phyloP scores from a whole-genome alignment of 116 monocot genomes.

The Zostera marina region DNA sequence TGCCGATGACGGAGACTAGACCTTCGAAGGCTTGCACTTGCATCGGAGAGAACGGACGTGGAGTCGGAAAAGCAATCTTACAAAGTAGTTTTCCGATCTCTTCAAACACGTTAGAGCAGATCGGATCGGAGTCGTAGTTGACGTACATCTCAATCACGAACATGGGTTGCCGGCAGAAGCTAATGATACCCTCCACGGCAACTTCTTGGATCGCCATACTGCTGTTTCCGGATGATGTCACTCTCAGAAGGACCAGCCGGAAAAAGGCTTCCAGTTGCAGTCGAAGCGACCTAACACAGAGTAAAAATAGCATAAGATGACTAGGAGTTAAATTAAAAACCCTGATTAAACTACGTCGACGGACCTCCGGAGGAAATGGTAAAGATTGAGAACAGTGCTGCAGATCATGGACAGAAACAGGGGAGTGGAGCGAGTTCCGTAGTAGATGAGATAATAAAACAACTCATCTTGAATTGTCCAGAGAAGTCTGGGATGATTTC shows the following conservation, averaged over 20 bases:
- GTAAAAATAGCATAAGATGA: too few species aligned
- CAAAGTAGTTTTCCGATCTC: conserved; percentile 59
- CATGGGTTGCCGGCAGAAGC: conserved; percentile 60
- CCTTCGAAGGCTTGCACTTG: conserved; percentile 79
- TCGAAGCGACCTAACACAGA: conserved; percentile 53
- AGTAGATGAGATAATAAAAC: conserved; percentile 64
- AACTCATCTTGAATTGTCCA: conserved; percentile 64
- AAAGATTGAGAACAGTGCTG: conserved; percentile 79
- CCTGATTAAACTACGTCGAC: too few species aligned
- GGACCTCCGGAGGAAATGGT: conserved; percentile 55
- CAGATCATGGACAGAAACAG: conserved; percentile 82
- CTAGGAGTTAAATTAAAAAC: too few species aligned
- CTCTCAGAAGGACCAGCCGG: conserved; percentile 35
- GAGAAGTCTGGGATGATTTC: conserved; percentile 44
- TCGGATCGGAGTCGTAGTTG: conserved; percentile 85
- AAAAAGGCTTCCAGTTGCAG: conserved; percentile 91
- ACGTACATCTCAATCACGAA: conserved; percentile 74
- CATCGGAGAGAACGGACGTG: conserved; percentile 29
- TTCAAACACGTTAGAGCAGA: conserved; percentile 47
- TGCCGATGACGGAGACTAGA: conserved; percentile 35
- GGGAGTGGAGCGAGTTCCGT: conserved; percentile 30
- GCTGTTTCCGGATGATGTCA: conserved; percentile 13
- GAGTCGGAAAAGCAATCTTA: conserved; percentile 49
- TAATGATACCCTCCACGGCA: conserved; percentile 54
- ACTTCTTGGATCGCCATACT: conserved; percentile 52